Evolutionary conservation across 108 stramenopile genomes (phyloP), one percentile per base, ranked within the genome.

Genomic region (Nannochloropsis gaditana): DNA sequence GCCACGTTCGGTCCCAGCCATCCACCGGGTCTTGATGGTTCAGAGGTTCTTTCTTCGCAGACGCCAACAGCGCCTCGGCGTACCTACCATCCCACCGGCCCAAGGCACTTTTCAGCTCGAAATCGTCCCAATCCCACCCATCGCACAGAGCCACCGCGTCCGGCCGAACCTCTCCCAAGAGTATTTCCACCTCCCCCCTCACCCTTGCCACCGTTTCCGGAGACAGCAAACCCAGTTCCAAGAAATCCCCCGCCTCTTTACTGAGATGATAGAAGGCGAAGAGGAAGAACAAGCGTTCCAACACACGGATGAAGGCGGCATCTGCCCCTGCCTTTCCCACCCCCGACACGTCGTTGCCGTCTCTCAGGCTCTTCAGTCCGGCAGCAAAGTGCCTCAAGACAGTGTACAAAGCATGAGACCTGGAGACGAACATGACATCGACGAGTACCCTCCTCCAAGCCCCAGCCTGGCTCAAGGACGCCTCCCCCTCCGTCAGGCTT

Each of bases 261-360:
- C 59, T 73, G 19, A 73, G 59, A n/a, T 73, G 59, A 73, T 73
- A 73, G n/a, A n/a, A 73, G 4, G 59, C 59, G n/a, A 73, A 73
- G 19, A 73, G n/a, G n/a, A 73, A 73, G 59, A 73, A 73, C 59
- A 73, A 73, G 59, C 59, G 59, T 73, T 73, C 59, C 3, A 73
- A n/a, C 59, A 73, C 59, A 1, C 2, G 19, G 19, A 73, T n/a
- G n/a, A 73, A 73, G 2, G 5, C 59, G 19, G 19, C 59, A 4
- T n/a, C 59, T 2, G 15, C 59, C 59, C 6, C n/a, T 6, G 2
- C 59, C 6, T n/a, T n/a, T n/a, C 59, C 59, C 59, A 73, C 59
- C 8, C 59, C 59, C n/a, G 59, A 73, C 19, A 73, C 59, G n/a
- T 73, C 59, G 19, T n/a, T 6, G 19, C 59, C 59, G 19, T 73